phyloP scores from a whole-genome alignment of 768 basidiomycete species.

The Suillus alpinus region DNA sequence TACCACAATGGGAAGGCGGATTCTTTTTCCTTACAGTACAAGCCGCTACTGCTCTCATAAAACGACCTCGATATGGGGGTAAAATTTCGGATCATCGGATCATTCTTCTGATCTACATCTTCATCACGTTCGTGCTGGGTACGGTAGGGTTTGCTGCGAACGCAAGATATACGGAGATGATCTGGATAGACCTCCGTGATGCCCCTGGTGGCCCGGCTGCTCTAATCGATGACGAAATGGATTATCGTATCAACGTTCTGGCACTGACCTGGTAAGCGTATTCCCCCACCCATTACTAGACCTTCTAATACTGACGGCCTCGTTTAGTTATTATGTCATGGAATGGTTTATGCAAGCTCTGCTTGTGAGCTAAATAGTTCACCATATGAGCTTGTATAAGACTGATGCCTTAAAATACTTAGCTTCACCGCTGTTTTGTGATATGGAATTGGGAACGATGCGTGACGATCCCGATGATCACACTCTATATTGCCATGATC shows the following conservation, averaged over 20 bases:
- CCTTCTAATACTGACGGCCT: neutral
- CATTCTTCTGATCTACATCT: neutral
- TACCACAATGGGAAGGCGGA: slow-evolving; percentile 12
- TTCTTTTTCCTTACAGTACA: neutral
- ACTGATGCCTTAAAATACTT: neutral
- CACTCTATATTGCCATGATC: slow-evolving; percentile 12
- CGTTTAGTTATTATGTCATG: neutral
- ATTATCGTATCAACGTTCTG: neutral
- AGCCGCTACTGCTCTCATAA: neutral
- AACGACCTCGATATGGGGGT: neutral
- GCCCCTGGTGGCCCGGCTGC: neutral
- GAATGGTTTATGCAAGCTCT: neutral
- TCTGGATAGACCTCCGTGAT: slow-evolving; percentile 20
- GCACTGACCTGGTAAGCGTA: neutral
- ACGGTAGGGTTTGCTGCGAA: slow-evolving; percentile 16
- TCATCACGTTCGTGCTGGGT: slow-evolving; percentile 11
- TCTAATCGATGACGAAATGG: neutral
- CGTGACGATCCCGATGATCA: slow-evolving; percentile 16
- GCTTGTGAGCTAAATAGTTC: neutral
- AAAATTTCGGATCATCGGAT: neutral
- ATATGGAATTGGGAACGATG: slow-evolving; percentile 14
- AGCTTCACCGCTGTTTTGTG: slow-evolving; percentile 12
- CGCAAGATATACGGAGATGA: slow-evolving; percentile 20
- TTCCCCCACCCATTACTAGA: neutral
- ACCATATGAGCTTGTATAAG: neutral